Conservation (phyloP, 441 rosid species). For the Eutrema salsugineum region DNA sequence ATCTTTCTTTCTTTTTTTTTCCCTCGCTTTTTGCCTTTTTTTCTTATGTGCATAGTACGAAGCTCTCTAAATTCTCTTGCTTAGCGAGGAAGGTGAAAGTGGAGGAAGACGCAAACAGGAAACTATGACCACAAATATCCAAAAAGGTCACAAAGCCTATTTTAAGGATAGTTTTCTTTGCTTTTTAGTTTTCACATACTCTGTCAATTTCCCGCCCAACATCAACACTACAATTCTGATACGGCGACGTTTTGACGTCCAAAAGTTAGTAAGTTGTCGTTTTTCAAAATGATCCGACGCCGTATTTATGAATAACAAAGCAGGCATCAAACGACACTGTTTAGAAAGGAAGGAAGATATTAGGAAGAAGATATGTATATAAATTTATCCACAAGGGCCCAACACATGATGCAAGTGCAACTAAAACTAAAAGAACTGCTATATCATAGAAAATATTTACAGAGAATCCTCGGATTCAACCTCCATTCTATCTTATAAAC, state of each 20-base stretch:
- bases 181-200: not conserved
- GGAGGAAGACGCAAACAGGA: conserved; percentile 16
- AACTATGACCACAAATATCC: conserved; percentile 2
- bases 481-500: conserved; percentile 26
- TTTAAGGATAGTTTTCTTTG: not conserved
- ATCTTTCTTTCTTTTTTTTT: not conserved
- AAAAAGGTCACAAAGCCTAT: conserved; percentile 8
- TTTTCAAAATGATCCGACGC: too few relatives aligned
- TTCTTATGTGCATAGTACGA: not conserved
- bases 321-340: too few relatives aligned
- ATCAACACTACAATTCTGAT: too few relatives aligned
- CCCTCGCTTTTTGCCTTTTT: conserved; percentile 24
- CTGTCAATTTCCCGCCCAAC: too few relatives aligned
- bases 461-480: conserved; percentile 9
- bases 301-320: too few relatives aligned
- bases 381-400: too few relatives aligned
- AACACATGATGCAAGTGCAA: not conserved
- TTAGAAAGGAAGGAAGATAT: too few relatives aligned
- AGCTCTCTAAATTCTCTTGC: conserved; percentile 24
- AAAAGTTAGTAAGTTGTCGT: too few relatives aligned
- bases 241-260: too few relatives aligned
- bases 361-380: too few relatives aligned
- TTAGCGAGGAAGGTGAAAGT: conserved; percentile 38
- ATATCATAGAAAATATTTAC: conserved; percentile 21
- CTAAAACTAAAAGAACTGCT: conserved; percentile 2